phyloP scores from a whole-genome alignment of 805 yeast genomes.

The Helenozyma baotianmanensis region DNA sequence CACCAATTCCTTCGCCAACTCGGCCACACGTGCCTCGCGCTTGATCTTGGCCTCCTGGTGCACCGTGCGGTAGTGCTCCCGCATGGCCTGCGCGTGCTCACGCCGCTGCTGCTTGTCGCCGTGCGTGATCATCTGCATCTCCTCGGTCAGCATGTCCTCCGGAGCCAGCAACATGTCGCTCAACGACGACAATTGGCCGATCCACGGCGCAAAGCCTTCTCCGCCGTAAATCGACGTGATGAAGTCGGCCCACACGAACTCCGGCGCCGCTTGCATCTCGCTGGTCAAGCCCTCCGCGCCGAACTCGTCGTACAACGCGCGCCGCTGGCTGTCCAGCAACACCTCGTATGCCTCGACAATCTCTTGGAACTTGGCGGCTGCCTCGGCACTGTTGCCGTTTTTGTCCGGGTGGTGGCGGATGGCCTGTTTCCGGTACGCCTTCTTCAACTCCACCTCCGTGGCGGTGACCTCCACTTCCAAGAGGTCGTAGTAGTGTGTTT shows the following conservation, averaged over 20 bases:
- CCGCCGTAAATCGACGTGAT: slow-evolving; percentile 84
- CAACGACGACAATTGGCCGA: slow-evolving; percentile 81
- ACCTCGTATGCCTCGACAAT: slow-evolving; percentile 68
- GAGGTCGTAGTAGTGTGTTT: slow-evolving; percentile 80
- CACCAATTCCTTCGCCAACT: slow-evolving; percentile 46
- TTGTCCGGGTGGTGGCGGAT: slow-evolving; percentile 64
- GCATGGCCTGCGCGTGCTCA: slow-evolving; percentile 47
- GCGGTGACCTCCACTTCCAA: slow-evolving; percentile 69
- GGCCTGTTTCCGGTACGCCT: slow-evolving; percentile 55
- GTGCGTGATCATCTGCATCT: neutral
- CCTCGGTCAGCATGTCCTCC: slow-evolving; percentile 30
- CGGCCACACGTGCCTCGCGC: slow-evolving; percentile 45
- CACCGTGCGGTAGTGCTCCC: no score
- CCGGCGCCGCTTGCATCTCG: slow-evolving; percentile 70
- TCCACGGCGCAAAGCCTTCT: slow-evolving; percentile 70
- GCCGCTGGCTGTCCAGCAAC: slow-evolving; percentile 63
- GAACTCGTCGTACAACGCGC: slow-evolving; percentile 73
- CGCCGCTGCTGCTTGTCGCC: slow-evolving; percentile 32
- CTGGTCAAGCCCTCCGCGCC: slow-evolving; percentile 61
- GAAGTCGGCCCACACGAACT: slow-evolving; percentile 53
- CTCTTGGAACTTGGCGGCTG: slow-evolving; percentile 82
- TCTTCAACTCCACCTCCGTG: slow-evolving; percentile 76
- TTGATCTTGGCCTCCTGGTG: slow-evolving; percentile 53
- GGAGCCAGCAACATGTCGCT: slow-evolving; percentile 67
- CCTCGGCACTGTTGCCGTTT: slow-evolving; percentile 89